Percentiles rank a stretch among this genome's conserved stretches.
These are phyloP conservation scores for Diplogelasinospora grovesii DNA, from an alignment of 495 filamentous ascomycete species.

Conservation along the genomic window DNA sequence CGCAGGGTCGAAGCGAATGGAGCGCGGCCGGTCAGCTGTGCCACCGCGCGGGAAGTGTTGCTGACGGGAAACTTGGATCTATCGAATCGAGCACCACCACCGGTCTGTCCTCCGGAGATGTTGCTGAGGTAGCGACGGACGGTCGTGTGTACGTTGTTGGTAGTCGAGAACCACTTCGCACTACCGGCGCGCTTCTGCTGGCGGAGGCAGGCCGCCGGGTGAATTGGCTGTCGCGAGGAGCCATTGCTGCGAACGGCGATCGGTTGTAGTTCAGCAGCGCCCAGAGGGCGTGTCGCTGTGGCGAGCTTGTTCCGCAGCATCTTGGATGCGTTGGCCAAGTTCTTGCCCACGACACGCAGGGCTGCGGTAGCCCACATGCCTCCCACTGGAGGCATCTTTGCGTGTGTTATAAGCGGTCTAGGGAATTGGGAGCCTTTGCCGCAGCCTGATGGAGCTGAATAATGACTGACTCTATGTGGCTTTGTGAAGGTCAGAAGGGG, in stretches of 20 bases:
- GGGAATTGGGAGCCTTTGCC: not conserved
- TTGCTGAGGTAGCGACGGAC: slow-evolving; percentile 58
- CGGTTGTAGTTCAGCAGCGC: slow-evolving; percentile 41
- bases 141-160: slow-evolving; percentile 46
- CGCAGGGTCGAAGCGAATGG: slow-evolving; percentile 88
- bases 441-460: slow-evolving; percentile 3
- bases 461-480: not conserved
- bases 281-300: slow-evolving; percentile 43
- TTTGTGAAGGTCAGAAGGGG: not conserved
- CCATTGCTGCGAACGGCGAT: slow-evolving; percentile 41
- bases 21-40: slow-evolving; percentile 60
- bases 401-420: not conserved
- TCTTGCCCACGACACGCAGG: slow-evolving; percentile 61
- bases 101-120: slow-evolving; percentile 19
- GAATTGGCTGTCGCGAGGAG: slow-evolving; percentile 57
- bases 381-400: slow-evolving; percentile 59
- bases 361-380: slow-evolving; percentile 66
- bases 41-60: slow-evolving; percentile 57
- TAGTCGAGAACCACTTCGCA: slow-evolving; percentile 63
- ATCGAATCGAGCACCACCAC: slow-evolving; percentile 40
- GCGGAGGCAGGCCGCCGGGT: slow-evolving; percentile 62
- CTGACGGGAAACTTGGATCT: slow-evolving; percentile 61
- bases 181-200: slow-evolving; percentile 57
- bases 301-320: slow-evolving; percentile 54
- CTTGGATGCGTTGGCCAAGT: slow-evolving; percentile 49